A percentile compares a stretch with the other conserved stretches of the same genome.
Evolutionary conservation across 1,284 basidiomycete genomes (phyloP).

Genomic region (Rhodotorula sp.): DNA sequence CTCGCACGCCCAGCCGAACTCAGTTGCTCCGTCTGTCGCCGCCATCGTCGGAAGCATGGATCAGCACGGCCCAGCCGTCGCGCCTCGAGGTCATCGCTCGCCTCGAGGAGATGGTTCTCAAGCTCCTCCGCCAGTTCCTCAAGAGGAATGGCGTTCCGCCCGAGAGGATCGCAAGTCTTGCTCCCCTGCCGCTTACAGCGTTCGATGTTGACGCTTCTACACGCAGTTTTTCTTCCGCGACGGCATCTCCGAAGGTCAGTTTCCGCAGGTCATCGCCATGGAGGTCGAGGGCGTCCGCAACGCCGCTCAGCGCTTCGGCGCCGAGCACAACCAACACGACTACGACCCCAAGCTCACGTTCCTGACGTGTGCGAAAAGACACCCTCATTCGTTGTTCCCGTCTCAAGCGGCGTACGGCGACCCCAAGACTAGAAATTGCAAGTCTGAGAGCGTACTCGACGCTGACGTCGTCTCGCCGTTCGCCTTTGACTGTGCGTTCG

Average conservation of each 20-base stretch:
- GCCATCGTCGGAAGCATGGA: constrained; percentile 67
- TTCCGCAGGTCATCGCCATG: constrained; percentile 10
- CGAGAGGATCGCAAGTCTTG: constrained; percentile 52
- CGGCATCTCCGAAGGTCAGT: constrained; percentile 38
- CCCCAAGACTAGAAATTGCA: constrained; percentile 7
- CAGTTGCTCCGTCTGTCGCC: constrained; percentile 70
- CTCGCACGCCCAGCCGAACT: constrained; percentile 66
- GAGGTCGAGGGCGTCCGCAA: constrained; percentile 33
- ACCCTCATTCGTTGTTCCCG: constrained; percentile 59
- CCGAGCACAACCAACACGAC: constrained; percentile 57
- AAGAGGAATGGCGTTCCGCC: constrained; percentile 57
- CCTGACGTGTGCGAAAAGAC: constrained; percentile 62
- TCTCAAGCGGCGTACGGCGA: constrained; percentile 15
- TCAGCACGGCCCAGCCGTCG: not conserved
- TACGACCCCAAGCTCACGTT: constrained; percentile 58
- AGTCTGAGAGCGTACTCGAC: constrained; percentile 36
- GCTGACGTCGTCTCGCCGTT: constrained; percentile 24
- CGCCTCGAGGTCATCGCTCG: constrained; percentile 58
- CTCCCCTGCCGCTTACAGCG: not conserved
- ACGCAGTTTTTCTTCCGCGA: constrained; percentile 47
- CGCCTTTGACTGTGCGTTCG: constrained; percentile 26
- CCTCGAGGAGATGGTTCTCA: constrained; percentile 50
- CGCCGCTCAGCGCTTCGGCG: constrained; percentile 27
- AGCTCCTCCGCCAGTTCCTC: constrained; percentile 57
- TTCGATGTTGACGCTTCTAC: too few relatives aligned